phyloP scores from a whole-genome alignment of 2,329 filamentous ascomycete genomes.

The Aquanectria penicillioides region DNA sequence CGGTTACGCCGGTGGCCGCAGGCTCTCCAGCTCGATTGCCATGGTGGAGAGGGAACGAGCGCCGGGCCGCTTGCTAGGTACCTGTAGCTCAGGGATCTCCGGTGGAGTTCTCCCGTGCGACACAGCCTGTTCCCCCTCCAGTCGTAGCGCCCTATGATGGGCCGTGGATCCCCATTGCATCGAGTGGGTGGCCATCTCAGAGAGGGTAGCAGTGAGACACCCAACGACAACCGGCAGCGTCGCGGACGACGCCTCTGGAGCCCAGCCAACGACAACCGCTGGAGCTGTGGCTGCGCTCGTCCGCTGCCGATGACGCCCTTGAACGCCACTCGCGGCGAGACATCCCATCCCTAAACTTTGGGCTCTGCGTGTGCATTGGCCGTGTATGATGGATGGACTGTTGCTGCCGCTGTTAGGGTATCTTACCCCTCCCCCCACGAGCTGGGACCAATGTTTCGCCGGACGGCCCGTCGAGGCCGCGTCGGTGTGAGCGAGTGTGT shows the following conservation, averaged over 20 bases:
- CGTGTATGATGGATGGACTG: too few relatives aligned
- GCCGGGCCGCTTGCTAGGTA: conserved; percentile 24
- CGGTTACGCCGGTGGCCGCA: conserved; percentile 14
- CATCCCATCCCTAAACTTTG: conserved; percentile 20
- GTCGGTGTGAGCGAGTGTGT: not conserved
- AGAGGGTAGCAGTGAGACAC: conserved; percentile 3
- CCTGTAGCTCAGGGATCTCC: conserved; percentile 26
- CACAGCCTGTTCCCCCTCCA: conserved; percentile 13
- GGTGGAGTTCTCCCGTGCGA: conserved; percentile 25
- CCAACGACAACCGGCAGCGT: not conserved
- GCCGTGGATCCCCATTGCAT: conserved; percentile 5
- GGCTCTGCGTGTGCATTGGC: not conserved
- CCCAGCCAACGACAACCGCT: conserved; percentile 1
- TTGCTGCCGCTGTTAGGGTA: conserved; percentile 1
- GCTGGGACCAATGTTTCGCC: conserved; percentile 34
- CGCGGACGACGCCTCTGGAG: conserved; percentile 2
- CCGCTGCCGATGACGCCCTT: conserved; percentile 17
- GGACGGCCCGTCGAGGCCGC: conserved; percentile 20
- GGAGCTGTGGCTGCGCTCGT: conserved; percentile 7
- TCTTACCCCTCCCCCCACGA: conserved; percentile 22
- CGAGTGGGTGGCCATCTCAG: not conserved
- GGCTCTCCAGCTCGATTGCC: conserved; percentile 19
- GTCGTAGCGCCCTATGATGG: conserved; percentile 12
- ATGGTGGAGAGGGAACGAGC: conserved; percentile 22
- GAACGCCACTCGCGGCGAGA: conserved; percentile 22